Percentiles rank a stretch among this genome's conserved stretches.
Conservation (phyloP, 306 rosid genomes). For the Lathyrus aphaca region DNA sequence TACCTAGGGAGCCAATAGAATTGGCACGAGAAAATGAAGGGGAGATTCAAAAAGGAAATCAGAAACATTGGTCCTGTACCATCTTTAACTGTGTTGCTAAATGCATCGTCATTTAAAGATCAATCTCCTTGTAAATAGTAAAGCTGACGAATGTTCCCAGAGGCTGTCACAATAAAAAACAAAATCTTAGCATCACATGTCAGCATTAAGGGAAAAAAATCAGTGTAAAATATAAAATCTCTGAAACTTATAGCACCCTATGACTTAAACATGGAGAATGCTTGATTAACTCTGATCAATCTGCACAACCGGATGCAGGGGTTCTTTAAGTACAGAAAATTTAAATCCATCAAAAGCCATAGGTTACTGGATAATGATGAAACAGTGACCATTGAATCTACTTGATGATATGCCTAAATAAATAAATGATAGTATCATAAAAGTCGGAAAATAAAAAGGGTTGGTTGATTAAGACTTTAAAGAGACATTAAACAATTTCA, state of each 20-base stretch:
- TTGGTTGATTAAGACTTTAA: conserved; percentile 4
- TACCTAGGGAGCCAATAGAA: conserved; percentile 49
- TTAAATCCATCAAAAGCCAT: conserved; percentile 9
- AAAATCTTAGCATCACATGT: conserved; percentile 25
- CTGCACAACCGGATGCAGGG: conserved; percentile 3
- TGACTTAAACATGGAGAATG: conserved; percentile 19
- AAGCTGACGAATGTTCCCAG: conserved; percentile 98
- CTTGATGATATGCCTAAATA: background rate
- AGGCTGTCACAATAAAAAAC: conserved; percentile 63
- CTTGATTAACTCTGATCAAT: conserved; percentile 19
- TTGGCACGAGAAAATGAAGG: conserved; percentile 54
- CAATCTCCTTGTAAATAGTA: conserved; percentile 94
- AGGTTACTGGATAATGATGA: background rate
- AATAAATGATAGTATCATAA: conserved; percentile 3
- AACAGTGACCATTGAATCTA: conserved; percentile 6
- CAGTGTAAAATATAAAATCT: background rate
- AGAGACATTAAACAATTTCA: conserved; percentile 4
- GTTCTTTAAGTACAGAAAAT: background rate
- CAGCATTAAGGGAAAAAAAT: background rate
- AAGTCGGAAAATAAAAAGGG: conserved; percentile 19
- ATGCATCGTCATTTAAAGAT: conserved; percentile 38
- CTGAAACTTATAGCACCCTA: conserved; percentile 6
- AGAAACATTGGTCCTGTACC: conserved; percentile 56
- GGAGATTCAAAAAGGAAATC: conserved; percentile 50
- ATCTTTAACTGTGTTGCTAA: conserved; percentile 39